These are phyloP conservation scores for Triticum dicoccoides DNA, from an alignment of 176 grass and related monocot species.

Conservation along the genomic window DNA sequence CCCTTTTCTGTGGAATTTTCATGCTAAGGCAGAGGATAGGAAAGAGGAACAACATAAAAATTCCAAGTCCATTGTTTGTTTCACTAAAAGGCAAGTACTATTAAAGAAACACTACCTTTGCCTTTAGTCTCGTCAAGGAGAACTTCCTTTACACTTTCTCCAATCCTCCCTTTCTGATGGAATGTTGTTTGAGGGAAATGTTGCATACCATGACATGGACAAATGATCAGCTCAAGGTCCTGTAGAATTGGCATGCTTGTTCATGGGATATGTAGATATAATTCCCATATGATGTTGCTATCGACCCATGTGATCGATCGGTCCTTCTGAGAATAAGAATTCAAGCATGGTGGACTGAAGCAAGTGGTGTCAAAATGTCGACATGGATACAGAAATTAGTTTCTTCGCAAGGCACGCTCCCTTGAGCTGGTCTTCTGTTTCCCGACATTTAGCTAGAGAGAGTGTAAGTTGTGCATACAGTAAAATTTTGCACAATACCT, in stretches of 20 bases:
- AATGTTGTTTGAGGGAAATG: conserved; percentile 34
- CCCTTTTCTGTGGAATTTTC: conserved; percentile 37
- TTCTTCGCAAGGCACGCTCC: neutral
- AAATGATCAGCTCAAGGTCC: conserved; percentile 16
- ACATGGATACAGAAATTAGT: conserved; percentile 3
- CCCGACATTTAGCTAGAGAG: neutral
- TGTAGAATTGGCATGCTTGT: conserved; percentile 15
- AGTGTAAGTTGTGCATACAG: neutral
- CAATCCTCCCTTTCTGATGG: neutral
- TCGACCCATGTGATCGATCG: conserved; percentile 38
- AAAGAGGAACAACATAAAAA: conserved; percentile 11
- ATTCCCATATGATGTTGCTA: conserved; percentile 23
- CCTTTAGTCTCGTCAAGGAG: conserved; percentile 42
- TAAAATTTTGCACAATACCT: neutral
- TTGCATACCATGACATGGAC: conserved; percentile 19
- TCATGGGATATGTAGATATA: conserved; percentile 10
- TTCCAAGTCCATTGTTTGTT: neutral
- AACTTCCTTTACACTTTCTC: conserved; percentile 19
- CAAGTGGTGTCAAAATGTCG: conserved; percentile 30
- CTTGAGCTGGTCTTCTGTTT: neutral
- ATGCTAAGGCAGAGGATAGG: conserved; percentile 29
- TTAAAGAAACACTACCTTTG: conserved; percentile 22
- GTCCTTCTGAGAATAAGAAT: conserved; percentile 32
- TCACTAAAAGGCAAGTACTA: conserved; percentile 19
- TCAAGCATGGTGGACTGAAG: conserved; percentile 10